These are phyloP conservation scores for Citrus australasica DNA, from an alignment of 345 rosid species.

Conservation along the genomic window DNA sequence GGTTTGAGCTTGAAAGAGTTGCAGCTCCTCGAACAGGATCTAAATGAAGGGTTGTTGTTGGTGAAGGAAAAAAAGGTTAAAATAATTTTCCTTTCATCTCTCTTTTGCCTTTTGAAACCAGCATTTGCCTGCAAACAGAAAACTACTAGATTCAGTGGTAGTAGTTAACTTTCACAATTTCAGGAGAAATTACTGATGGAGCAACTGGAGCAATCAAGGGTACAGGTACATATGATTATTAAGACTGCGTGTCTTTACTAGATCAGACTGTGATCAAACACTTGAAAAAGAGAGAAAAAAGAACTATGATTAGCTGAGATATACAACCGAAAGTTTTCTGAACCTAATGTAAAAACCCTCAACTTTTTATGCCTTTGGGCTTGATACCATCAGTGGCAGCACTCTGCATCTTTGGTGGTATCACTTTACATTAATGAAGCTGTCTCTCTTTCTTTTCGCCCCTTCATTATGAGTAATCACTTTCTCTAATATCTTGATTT, in stretches of 20 bases:
- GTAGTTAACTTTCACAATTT: constrained; percentile 17
- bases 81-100: neutral
- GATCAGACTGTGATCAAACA: neutral
- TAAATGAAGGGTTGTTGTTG: constrained; percentile 52
- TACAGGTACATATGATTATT: constrained; percentile 44
- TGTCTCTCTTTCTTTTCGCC: neutral
- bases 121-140: neutral
- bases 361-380: neutral
- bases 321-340: neutral
- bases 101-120: neutral
- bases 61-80: constrained; percentile 79
- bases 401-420: neutral
- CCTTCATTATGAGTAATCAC: neutral
- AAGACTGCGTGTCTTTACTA: constrained; percentile 2
- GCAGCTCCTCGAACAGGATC: constrained; percentile 68
- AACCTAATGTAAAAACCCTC: neutral
- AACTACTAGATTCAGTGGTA: neutral
- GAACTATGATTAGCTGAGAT: neutral
- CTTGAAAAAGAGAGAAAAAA: neutral
- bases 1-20: constrained; percentile 66
- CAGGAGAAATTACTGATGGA: constrained; percentile 72
- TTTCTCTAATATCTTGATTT: constrained; percentile 13
- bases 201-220: constrained; percentile 77
- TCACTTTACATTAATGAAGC: neutral
- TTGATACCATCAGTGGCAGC: neutral